Conservation (phyloP, 179 eudicot genomes). For the Silene coronaria region DNA sequence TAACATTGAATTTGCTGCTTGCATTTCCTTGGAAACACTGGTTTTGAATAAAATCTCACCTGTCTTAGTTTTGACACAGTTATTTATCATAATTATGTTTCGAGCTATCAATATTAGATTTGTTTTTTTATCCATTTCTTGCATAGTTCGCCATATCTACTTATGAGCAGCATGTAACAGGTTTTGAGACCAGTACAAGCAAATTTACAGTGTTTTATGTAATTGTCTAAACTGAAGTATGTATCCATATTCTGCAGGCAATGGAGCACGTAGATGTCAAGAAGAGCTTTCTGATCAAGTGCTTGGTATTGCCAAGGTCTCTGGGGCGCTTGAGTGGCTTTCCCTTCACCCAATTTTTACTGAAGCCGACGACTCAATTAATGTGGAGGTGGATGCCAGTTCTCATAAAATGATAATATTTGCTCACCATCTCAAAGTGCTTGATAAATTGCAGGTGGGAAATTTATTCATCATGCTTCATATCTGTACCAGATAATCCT, state of each 20-base stretch:
- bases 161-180: neutral
- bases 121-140: neutral
- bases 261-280: slow-evolving; percentile 28
- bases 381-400: slow-evolving; percentile 37
- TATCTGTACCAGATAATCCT: neutral
- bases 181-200: neutral
- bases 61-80: neutral
- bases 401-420: slow-evolving; percentile 93
- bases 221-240: neutral
- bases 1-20: neutral
- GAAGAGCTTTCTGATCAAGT: slow-evolving; percentile 56
- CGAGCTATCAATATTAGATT: slow-evolving; percentile 11
- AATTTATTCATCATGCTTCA: slow-evolving; percentile 2
- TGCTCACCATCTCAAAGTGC: slow-evolving; percentile 92
- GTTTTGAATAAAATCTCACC: slow-evolving; percentile 4
- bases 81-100: neutral
- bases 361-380: slow-evolving; percentile 40
- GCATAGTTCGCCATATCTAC: neutral
- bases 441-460: slow-evolving; percentile 79
- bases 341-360: slow-evolving; percentile 68
- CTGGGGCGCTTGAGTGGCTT: slow-evolving; percentile 88
- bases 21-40: neutral
- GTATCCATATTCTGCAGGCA: slow-evolving; percentile 32
- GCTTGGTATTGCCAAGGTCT: slow-evolving; percentile 79
- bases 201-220: neutral